Base-by-base conservation (phyloP, 2,329 filamentous ascomycete species). In the Botrytis cinerea region DNA sequence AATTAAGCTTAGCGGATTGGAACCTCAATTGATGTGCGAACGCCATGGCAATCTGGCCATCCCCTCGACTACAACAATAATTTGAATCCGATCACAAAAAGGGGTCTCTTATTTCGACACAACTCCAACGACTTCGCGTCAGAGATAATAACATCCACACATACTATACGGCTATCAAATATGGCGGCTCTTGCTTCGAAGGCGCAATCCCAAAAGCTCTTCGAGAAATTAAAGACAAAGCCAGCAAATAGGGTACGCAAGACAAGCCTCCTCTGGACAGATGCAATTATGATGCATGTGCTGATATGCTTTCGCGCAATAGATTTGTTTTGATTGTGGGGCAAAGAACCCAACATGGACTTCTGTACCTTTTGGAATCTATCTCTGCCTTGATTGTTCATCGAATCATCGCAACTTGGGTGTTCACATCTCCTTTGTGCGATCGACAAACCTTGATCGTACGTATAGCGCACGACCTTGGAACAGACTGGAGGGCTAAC, bases 261-360 rank as follows among this genome's bases (percentile, higher is more conserved):
- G 77, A 74, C 75, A 76, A 78, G 80, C 79, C 77, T 79, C 76
- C 74, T 78, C 74, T 72, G 73, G 57, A 32, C 35, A 20, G 10
- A 51, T 57, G 38, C 38, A 59, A 32, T 48, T 22, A 54, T 62
- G 51, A 46, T 45, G 43, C 61, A 72, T 67, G 73, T 76, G 51
- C 75, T 79, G 48, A 79, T 71, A 32, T 35, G 8, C 59, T 66
- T 61, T 32, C 28, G 59, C 72, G 67, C 59, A 73, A 70, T 80
- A 97, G 95, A 90, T 97, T 86, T 99, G 96, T 88, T 99, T 99
- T 85, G 96, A 99, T 85, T 99, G 96, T 84, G 91, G 93, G 82
- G 92, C 94, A 80, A 98, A 98, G 85, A 98, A 98, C 82, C 96
- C 96, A 75, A 98, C 96, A 74, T 99, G 96, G 96, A 97, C 95